Evolutionary conservation across 2,329 filamentous ascomycete genomes (phyloP).

Genomic region (Fusarium coicis): DNA sequence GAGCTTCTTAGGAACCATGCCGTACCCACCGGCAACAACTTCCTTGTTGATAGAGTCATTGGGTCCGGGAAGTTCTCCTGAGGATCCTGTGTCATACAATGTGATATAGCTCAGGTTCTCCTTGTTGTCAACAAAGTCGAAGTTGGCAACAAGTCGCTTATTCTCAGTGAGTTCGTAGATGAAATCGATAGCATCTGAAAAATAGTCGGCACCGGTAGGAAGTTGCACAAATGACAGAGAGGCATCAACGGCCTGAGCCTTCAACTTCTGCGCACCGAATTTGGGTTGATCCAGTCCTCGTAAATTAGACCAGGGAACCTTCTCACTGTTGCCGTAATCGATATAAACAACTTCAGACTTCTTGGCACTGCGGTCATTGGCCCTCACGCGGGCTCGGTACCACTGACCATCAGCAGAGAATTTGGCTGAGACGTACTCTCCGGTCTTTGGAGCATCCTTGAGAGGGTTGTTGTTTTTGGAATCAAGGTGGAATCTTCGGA

Average conservation of each 20-base stretch:
- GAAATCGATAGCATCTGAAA: slow-evolving; percentile 80
- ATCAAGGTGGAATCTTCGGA: slow-evolving; percentile 90
- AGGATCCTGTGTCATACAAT: slow-evolving; percentile 80
- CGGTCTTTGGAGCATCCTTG: slow-evolving; percentile 82
- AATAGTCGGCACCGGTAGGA: slow-evolving; percentile 83
- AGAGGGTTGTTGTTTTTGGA: slow-evolving; percentile 81
- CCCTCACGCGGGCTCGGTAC: slow-evolving; percentile 91
- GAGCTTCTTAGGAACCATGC: slow-evolving; percentile 91
- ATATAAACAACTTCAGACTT: slow-evolving; percentile 92
- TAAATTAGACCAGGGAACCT: slow-evolving; percentile 84
- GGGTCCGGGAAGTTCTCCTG: slow-evolving; percentile 63
- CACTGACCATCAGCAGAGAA: slow-evolving; percentile 91
- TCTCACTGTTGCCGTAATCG: slow-evolving; percentile 96
- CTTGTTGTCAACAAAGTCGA: slow-evolving; percentile 82
- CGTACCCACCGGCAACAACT: slow-evolving; percentile 82
- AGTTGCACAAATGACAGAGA: slow-evolving; percentile 90
- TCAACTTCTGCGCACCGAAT: slow-evolving; percentile 84
- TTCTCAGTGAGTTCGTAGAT: slow-evolving; percentile 79
- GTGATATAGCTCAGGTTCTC: slow-evolving; percentile 89
- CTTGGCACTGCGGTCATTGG: slow-evolving; percentile 92
- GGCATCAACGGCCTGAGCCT: slow-evolving; percentile 87
- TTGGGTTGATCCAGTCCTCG: slow-evolving; percentile 82
- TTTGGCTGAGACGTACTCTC: slow-evolving; percentile 89
- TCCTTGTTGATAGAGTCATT: slow-evolving; percentile 91
- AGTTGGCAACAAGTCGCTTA: slow-evolving; percentile 86